phyloP scores from a whole-genome alignment of 495 filamentous ascomycete species.

The Aspergillus biplanus region DNA sequence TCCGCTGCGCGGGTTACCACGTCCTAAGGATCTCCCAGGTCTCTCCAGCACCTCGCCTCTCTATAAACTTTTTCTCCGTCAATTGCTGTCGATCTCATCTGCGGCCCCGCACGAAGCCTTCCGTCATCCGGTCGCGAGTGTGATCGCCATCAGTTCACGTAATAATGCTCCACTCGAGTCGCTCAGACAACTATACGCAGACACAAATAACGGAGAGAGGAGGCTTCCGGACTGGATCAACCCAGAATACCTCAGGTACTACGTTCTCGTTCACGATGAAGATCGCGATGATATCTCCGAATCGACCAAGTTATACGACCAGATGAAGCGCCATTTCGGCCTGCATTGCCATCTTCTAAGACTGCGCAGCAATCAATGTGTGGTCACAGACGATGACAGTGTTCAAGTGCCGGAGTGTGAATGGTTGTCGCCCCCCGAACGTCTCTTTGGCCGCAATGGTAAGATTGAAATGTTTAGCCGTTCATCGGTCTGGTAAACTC shows the following conservation, averaged over 20 bases:
- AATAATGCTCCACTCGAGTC: conserved; percentile 81
- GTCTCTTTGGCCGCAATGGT: conserved; percentile 68
- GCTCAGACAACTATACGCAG: conserved; percentile 76
- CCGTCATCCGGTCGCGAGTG: conserved; percentile 90
- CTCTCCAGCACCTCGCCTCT: conserved; percentile 60
- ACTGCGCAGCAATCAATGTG: conserved; percentile 80
- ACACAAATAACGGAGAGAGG: conserved; percentile 69
- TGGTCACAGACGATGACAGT: conserved; percentile 91
- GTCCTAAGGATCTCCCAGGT: conserved; percentile 37
- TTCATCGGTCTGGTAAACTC: neutral
- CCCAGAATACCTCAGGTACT: conserved; percentile 89
- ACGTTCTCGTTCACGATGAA: conserved; percentile 96
- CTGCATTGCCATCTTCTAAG: conserved; percentile 92
- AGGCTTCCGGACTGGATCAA: conserved; percentile 80
- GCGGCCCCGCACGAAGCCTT: conserved; percentile 88
- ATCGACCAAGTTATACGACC: conserved; percentile 85
- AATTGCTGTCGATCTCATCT: conserved; percentile 76
- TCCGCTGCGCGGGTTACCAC: conserved; percentile 37
- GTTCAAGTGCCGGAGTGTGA: conserved; percentile 76
- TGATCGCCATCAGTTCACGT: conserved; percentile 91
- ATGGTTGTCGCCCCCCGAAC: conserved; percentile 89
- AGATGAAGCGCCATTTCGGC: conserved; percentile 97
- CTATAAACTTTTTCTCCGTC: conserved; percentile 79
- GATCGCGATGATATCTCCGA: conserved; percentile 89
- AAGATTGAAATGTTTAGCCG: conserved; percentile 18